These are phyloP conservation scores for Astrocystis sublimbata DNA, from an alignment of 495 filamentous ascomycete species.

Conservation along the genomic window DNA sequence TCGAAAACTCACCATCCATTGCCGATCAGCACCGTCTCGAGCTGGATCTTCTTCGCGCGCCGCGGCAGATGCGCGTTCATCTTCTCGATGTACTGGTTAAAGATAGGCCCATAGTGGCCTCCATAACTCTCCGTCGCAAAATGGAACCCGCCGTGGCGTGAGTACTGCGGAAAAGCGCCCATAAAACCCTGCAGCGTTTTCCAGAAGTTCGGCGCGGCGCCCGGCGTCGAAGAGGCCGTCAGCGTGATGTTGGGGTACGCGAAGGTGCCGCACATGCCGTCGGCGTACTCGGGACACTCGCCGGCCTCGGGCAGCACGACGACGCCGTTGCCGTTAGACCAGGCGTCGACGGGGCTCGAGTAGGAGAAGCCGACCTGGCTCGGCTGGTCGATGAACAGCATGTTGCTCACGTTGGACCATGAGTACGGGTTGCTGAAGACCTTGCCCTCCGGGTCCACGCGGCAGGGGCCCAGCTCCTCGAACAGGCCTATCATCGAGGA, in stretches of 20 bases:
- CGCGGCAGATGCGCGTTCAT: slow-evolving; percentile 60
- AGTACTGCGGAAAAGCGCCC: slow-evolving; percentile 63
- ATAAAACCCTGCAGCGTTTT: slow-evolving; percentile 63
- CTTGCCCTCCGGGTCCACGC: slow-evolving; percentile 50
- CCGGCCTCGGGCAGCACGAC: slow-evolving; percentile 45
- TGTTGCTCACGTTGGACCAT: slow-evolving; percentile 60
- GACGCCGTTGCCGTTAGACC: slow-evolving; percentile 34
- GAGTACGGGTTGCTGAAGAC: slow-evolving; percentile 58
- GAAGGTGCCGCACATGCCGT: slow-evolving; percentile 55
- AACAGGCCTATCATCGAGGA: slow-evolving; percentile 62
- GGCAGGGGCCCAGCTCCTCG: slow-evolving; percentile 64
- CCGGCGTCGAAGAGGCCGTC: slow-evolving; percentile 55
- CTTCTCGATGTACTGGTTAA: slow-evolving; percentile 63
- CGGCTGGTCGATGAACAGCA: slow-evolving; percentile 64
- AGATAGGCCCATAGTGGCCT: slow-evolving; percentile 67
- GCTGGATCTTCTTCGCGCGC: slow-evolving; percentile 52
- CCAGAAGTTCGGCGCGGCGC: slow-evolving; percentile 61
- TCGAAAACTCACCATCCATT: slow-evolving; percentile 32
- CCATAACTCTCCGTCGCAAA: slow-evolving; percentile 66
- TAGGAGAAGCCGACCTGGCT: slow-evolving; percentile 62
- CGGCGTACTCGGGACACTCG: slow-evolving; percentile 57
- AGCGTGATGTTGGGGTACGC: slow-evolving; percentile 50
- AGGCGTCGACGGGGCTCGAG: slow-evolving; percentile 54
- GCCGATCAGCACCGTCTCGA: slow-evolving; percentile 58
- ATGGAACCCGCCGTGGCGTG: slow-evolving; percentile 55